phyloP scores from a whole-genome alignment of 192 early-diverging fungal species.

The Podila epicladia region DNA sequence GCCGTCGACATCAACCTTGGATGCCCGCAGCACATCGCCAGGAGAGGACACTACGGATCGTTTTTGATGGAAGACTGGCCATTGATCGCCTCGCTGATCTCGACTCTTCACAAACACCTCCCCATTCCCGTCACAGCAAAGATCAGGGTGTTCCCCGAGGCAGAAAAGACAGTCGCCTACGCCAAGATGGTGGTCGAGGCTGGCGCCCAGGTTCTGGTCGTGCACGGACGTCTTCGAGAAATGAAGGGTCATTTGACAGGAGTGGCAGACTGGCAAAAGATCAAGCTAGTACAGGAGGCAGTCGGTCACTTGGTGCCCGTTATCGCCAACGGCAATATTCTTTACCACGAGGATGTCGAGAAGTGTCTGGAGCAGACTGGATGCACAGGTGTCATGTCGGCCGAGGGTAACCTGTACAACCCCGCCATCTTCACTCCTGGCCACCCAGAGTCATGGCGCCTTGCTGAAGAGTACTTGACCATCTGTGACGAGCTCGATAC shows the following conservation, averaged over 20 bases:
- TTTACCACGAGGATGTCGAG: slow-evolving; percentile 91
- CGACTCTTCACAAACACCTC: slow-evolving; percentile 79
- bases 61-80: slow-evolving; percentile 97
- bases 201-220: slow-evolving; percentile 91
- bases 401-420: slow-evolving; percentile 88
- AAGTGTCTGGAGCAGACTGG: slow-evolving; percentile 86
- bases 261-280: slow-evolving; percentile 96
- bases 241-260: slow-evolving; percentile 98
- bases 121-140: slow-evolving; percentile 96
- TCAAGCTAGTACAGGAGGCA: slow-evolving; percentile 83
- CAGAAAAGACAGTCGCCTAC: slow-evolving; percentile 91
- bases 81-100: slow-evolving; percentile 62
- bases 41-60: slow-evolving; percentile 90
- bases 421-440: slow-evolving; percentile 82
- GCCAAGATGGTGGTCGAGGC: slow-evolving; percentile 96
- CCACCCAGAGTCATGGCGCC: slow-evolving; percentile 74
- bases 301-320: slow-evolving; percentile 80
- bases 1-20: slow-evolving; percentile 97
- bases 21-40: slow-evolving; percentile 96
- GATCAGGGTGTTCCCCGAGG: slow-evolving; percentile 89
- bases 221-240: slow-evolving; percentile 93
- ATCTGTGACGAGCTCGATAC: slow-evolving; percentile 80
- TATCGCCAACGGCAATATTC: slow-evolving; percentile 97
- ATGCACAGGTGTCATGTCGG: slow-evolving; percentile 95
- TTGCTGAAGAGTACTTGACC: slow-evolving; percentile 90